Base-by-base conservation (phyloP, 2,329 filamentous ascomycete species). In the Fusarium foetens region DNA sequence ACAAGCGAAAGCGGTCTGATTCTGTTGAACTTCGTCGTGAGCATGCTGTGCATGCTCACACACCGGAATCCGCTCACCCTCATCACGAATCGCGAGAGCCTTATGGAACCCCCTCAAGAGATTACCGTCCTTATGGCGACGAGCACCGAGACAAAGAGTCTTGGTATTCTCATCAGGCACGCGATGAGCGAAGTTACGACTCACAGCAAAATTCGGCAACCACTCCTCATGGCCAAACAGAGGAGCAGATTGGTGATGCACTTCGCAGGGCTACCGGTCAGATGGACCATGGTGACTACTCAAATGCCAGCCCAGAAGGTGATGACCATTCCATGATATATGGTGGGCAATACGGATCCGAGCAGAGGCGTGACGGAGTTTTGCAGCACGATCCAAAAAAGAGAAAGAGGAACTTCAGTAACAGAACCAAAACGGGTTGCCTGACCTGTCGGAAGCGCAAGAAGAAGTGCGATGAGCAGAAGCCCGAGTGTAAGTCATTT, bases 381-480 rank as follows among this genome's bases (percentile, higher is more conserved):
- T 81, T 89, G 39, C 88, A 90, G 76, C 87, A 87, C 9, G 89
- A 91, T 73, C 85, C 88, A 8, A 92, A 92, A 81, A 92, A 92
- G 80, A 84, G 91, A 53, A 93, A 93, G 81, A 87, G 92, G 42
- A 93, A 94, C 78, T 98, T 98, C 78, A 97, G 94, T 83, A 97
- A 98, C 81, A 89, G 95, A 66, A 98, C 95, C 25, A 98, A 98
- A 84, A 98, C 95, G 14, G 94, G 95, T 36, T 98, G 95, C 81
- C 90, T 97, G 82, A 98, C 95, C 10, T 98, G 95, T 80, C 89
- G 95, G 67, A 90, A 90, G 79, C 89, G 95, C 66, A 98, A 98
- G 88, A 98, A 98, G 90, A 98, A 98, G 83, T 98, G 96, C 79
- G 95, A 98, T 79, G 96, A 98, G 84, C 89, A 89, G 59, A 97